Conservation (phyloP, 441 rosid species). For the Bocquillonia castaneifolia region DNA sequence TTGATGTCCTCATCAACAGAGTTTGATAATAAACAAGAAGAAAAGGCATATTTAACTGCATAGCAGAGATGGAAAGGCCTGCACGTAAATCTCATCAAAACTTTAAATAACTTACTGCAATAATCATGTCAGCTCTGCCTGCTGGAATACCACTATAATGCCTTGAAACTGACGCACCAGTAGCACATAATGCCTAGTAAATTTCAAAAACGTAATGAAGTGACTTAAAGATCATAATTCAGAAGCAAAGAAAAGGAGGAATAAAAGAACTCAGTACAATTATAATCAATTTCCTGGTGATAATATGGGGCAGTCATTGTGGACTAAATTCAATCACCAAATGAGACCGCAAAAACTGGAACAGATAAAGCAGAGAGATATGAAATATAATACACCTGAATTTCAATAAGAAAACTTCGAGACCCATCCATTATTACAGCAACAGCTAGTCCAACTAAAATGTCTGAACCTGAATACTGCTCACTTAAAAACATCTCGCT, state of each 20-base stretch:
- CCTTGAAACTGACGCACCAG: conserved; percentile 58
- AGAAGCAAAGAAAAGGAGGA: not conserved
- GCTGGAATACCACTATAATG: conserved; percentile 75
- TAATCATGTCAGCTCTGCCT: conserved; percentile 88
- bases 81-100: conserved; percentile 6
- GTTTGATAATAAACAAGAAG: not conserved
- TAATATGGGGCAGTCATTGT: no score
- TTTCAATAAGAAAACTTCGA: conserved; percentile 80
- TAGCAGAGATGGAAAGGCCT: conserved; percentile 3
- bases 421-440: conserved; percentile 89
- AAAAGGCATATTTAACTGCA: not conserved
- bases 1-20: no score
- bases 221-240: not conserved
- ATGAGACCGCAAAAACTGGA: no score
- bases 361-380: conserved; percentile 6
- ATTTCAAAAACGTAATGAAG: conserved; percentile 4
- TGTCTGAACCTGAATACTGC: conserved; percentile 61
- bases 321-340: no score
- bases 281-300: no score
- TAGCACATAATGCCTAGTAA: conserved; percentile 67
- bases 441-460: conserved; percentile 88
- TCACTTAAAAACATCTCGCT: conserved; percentile 82
- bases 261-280: no score
- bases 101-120: conserved; percentile 50
- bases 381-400: conserved; percentile 49